Conservation (phyloP, 2,329 filamentous ascomycete genomes). For the Fusarium siculi region DNA sequence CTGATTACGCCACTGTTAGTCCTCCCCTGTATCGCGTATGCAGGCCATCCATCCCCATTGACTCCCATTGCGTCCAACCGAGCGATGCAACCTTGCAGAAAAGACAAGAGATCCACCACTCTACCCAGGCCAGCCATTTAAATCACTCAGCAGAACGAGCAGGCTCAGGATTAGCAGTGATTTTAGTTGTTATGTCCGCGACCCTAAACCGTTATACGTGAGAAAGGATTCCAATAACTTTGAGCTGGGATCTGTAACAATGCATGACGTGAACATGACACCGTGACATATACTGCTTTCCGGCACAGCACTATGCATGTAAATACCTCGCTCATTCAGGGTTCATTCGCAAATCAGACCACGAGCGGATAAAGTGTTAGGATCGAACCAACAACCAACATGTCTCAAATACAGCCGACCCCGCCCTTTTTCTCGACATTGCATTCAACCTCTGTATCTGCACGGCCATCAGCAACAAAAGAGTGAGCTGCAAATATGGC, state of each 20-base stretch:
- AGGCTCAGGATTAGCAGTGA: too few species aligned
- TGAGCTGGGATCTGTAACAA: too few species aligned
- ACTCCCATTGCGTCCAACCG: neutral
- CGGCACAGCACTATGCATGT: neutral
- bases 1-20: neutral
- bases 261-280: neutral
- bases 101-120: neutral
- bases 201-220: too few species aligned
- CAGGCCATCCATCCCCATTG: neutral
- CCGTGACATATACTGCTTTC: neutral
- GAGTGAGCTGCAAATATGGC: fast-evolving
- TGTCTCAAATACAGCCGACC: neutral
- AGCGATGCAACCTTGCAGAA: neutral
- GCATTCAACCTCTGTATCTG: fast-evolving
- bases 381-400: neutral
- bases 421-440: neutral
- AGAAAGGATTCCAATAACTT: too few species aligned
- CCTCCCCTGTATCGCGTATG: neutral
- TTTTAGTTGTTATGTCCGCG: too few species aligned
- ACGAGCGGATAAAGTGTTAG: neutral
- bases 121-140: fast-evolving
- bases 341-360: neutral
- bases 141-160: too few species aligned
- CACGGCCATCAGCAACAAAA: fast-evolving
- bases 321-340: neutral